A percentile compares a stretch with the other conserved stretches of the same genome.
phyloP scores from a whole-genome alignment of 305 asterid species.

The Solanum aculeatissimum region DNA sequence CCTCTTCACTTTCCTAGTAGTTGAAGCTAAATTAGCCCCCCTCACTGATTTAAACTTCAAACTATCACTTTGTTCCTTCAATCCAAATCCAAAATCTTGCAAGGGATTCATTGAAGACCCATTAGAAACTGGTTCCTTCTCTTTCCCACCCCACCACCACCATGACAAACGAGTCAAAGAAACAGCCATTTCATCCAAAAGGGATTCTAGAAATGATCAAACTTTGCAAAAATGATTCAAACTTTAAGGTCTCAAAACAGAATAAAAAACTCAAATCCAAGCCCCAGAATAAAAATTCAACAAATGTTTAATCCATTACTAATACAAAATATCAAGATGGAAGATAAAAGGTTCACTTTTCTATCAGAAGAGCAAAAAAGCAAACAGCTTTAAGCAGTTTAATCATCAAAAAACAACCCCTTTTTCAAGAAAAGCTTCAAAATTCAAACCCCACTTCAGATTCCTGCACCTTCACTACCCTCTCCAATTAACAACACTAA shows the following conservation, averaged over 20 bases:
- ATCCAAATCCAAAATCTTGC: slow-evolving; percentile 67
- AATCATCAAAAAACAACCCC: not conserved
- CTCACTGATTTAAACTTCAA: slow-evolving; percentile 37
- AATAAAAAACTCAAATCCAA: not conserved
- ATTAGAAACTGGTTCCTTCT: slow-evolving; percentile 52
- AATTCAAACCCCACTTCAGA: not conserved
- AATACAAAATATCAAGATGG: not conserved
- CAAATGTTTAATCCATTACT: slow-evolving; percentile 10
- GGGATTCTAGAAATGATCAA: not conserved
- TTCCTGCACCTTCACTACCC: not conserved
- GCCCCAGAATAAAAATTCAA: not conserved
- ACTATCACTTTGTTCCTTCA: slow-evolving; percentile 48
- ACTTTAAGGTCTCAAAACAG: not conserved
- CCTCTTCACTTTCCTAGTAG: slow-evolving; percentile 55
- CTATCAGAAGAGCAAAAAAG: not conserved
- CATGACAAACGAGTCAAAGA: slow-evolving; percentile 64
- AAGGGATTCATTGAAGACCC: slow-evolving; percentile 52
- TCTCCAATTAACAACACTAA: not conserved
- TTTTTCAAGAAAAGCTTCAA: not conserved
- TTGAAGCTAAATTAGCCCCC: slow-evolving; percentile 25
- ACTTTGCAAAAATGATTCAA: not conserved
- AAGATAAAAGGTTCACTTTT: not conserved
- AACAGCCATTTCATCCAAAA: slow-evolving; percentile 40
- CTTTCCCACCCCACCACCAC: slow-evolving; percentile 72
- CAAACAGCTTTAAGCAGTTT: not conserved